Evolutionary conservation across 2,329 filamentous ascomycete genomes (phyloP), one percentile per base, ranked within the genome.

Genomic region (Monilinia polystroma): DNA sequence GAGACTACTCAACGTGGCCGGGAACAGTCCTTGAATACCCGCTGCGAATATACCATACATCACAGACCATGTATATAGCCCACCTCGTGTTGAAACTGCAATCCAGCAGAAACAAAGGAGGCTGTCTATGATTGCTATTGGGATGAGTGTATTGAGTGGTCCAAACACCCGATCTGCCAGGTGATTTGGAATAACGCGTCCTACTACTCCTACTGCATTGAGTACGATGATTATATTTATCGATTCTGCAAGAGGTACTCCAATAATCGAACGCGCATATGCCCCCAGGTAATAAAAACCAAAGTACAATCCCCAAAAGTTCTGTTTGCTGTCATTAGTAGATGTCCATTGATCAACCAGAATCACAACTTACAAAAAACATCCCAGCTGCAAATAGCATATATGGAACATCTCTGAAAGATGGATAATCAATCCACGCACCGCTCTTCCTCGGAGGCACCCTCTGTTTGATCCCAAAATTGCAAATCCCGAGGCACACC

Each of bases 1-100:
- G 67, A 87, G 74, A 60, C 80, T 82, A 51, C 78, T 80, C 38
- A 85, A 67, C 0, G 81, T 81, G 0, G 81, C 81, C 0, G 84
- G 83, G 68, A 85, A 85, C 2, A 87, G 74, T 0, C 78, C 78
- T 72, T 85, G 83, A 8, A 85, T 80, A 0, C 78, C 81, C 0
- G 81, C 82, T 1, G 77, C 81, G 3, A 79, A 76, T 4, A 86
- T 73, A 1, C 85, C 85, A 70, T 85, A 87, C 53, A 84, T 72
- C 0, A 78, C 75, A 0, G 82, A 78, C 75, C 84, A 87, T 1
- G 75, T 78, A 71, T 84, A 85, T 32, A 86, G 75, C 2, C 80
- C 79, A 0, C 74, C 64, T 18, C 79, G 70, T 20, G 75, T 76
- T 3, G 73, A 68, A 6, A 87, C 81, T 1, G 77, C 79, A 1